Conservation (phyloP, 176 grass and related monocot genomes). For the Hordeum marinum region DNA sequence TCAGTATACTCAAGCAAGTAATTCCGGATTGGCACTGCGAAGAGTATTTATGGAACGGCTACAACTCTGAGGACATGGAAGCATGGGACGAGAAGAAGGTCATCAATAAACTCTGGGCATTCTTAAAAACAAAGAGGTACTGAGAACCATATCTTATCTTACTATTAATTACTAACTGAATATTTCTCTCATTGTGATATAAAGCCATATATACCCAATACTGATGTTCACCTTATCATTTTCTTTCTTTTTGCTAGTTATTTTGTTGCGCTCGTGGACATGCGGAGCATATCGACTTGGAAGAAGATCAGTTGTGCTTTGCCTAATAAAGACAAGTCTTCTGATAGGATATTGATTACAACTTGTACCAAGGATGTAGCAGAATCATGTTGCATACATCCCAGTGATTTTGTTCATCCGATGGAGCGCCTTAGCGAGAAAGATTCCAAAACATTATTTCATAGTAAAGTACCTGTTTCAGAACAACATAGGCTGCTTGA, state of each 20-base stretch:
- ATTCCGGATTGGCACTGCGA: too few species aligned
- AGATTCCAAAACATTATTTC: background rate
- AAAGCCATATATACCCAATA: too few species aligned
- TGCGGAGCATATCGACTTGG: background rate
- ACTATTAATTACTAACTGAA: background rate
- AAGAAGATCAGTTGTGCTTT: background rate
- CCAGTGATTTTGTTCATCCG: background rate
- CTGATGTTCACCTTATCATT: too few species aligned
- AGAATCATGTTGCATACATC: background rate
- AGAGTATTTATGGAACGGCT: too few species aligned
- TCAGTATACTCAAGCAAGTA: too few species aligned
- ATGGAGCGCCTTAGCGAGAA: background rate
- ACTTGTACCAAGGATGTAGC: background rate
- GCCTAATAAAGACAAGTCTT: background rate
- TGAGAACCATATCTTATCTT: background rate
- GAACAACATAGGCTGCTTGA: background rate
- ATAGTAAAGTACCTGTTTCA: background rate
- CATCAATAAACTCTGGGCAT: background rate
- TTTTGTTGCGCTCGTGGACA: background rate
- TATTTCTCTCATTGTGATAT: background rate
- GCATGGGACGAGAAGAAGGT: background rate
- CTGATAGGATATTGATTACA: slow-evolving; percentile 23
- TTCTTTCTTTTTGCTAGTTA: background rate
- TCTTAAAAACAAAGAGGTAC: slow-evolving; percentile 3
- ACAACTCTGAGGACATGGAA: too few species aligned